phyloP scores from a whole-genome alignment of 345 rosid genomes.

The Bruguiera sexangula region DNA sequence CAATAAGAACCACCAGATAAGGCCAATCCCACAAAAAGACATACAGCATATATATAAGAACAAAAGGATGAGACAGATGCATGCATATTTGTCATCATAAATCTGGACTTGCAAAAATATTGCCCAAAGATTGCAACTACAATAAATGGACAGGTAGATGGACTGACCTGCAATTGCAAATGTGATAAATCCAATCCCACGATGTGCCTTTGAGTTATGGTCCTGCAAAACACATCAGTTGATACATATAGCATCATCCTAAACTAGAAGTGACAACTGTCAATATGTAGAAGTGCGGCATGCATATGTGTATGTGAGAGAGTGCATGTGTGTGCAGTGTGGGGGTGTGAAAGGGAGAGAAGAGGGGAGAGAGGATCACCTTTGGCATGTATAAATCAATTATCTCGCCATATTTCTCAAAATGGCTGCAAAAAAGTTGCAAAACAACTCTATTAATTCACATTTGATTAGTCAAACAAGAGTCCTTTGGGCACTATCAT shows the following conservation, averaged over 20 bases:
- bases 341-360: not conserved
- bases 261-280: not conserved
- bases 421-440: conserved; percentile 57
- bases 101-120: too few species aligned
- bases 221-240: conserved; percentile 45
- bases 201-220: conserved; percentile 77
- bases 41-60: too few species aligned
- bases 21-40: too few species aligned
- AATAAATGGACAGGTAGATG: conserved; percentile 4
- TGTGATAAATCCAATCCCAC: conserved; percentile 96
- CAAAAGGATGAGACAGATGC: too few species aligned
- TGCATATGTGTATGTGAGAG: too few species aligned
- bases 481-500: not conserved
- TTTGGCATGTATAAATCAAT: conserved; percentile 95
- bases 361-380: conserved; percentile 41
- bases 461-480: conserved; percentile 1
- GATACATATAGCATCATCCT: not conserved
- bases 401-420: conserved; percentile 90
- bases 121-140: not conserved
- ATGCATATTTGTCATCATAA: too few species aligned
- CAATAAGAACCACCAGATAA: too few species aligned
- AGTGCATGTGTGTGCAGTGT: not conserved
- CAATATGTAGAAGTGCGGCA: not conserved
- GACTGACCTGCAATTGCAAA: conserved; percentile 74
- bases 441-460: conserved; percentile 12